Percentiles rank a stretch among this genome's conserved stretches.
phyloP scores from a whole-genome alignment of 208 protist species.

The Jaenimonas drosophilae region DNA sequence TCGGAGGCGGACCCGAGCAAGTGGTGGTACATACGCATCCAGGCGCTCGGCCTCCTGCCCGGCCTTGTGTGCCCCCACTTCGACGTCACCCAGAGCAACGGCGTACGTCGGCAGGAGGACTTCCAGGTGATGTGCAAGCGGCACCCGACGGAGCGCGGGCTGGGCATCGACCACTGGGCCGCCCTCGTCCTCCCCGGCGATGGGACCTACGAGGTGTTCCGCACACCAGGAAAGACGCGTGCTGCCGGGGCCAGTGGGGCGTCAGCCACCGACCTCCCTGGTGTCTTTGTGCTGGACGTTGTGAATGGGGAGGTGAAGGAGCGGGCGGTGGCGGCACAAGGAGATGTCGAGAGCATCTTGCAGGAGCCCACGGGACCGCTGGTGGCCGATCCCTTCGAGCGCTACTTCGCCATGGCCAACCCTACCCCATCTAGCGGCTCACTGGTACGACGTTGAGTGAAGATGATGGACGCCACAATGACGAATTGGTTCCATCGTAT shows the following conservation, averaged over 20 bases:
- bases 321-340: conserved; percentile 10
- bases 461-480: too few relatives aligned
- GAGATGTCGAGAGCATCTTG: conserved; percentile 41
- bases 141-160: conserved; percentile 81
- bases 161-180: conserved; percentile 83
- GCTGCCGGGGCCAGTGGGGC: neutral
- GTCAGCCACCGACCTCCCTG: conserved; percentile 8
- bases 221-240: conserved; percentile 37
- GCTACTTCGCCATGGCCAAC: conserved; percentile 79
- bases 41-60: conserved; percentile 64
- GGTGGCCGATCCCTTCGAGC: conserved; percentile 71
- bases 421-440: conserved; percentile 51
- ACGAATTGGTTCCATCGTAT: too few relatives aligned
- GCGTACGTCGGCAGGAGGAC: conserved; percentile 59
- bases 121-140: conserved; percentile 80
- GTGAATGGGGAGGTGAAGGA: conserved; percentile 25
- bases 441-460: conserved; percentile 13
- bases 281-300: conserved; percentile 61
- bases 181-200: conserved; percentile 63
- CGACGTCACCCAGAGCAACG: conserved; percentile 59
- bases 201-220: conserved; percentile 55
- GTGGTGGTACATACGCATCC: conserved; percentile 85
- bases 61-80: conserved; percentile 85
- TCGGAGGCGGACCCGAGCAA: neutral
- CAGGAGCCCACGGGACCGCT: conserved; percentile 37